Conservation (phyloP, 495 filamentous ascomycete species). For the Trichoderma virens region DNA sequence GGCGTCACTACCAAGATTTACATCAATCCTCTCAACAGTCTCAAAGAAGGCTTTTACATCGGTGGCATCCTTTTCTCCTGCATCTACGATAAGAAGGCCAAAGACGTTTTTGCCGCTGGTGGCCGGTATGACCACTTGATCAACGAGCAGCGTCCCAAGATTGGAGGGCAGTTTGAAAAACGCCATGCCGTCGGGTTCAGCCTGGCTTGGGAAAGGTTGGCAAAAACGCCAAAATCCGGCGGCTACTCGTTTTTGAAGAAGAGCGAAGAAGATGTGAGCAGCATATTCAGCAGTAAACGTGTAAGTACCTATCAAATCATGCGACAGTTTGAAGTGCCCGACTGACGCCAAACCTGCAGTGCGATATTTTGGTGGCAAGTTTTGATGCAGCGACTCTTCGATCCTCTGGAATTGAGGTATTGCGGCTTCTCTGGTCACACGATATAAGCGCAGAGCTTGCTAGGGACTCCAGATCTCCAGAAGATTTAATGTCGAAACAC, state of each 20-base stretch:
- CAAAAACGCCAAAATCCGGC: conserved; percentile 54
- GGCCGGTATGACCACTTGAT: conserved; percentile 90
- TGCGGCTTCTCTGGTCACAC: conserved; percentile 73
- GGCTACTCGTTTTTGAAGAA: conserved; percentile 63
- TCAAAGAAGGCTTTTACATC: conserved; percentile 88
- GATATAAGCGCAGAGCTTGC: conserved; percentile 89
- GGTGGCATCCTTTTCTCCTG: conserved; percentile 88
- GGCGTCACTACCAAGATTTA: conserved; percentile 72
- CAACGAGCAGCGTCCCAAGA: conserved; percentile 55
- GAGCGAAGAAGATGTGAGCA: conserved; percentile 43
- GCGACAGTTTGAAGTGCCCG: conserved; percentile 11
- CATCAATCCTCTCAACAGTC: conserved; percentile 74
- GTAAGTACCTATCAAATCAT: conserved; percentile 33
- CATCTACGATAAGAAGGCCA: conserved; percentile 72
- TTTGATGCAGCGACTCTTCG: conserved; percentile 73
- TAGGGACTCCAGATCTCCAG: conserved; percentile 60
- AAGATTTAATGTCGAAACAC: conserved; percentile 68
- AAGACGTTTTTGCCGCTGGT: conserved; percentile 86
- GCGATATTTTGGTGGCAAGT: conserved; percentile 82
- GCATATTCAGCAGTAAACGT: conserved; percentile 55
- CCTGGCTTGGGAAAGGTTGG: conserved; percentile 76
- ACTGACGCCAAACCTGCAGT: conserved; percentile 33
- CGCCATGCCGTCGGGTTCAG: conserved; percentile 87
- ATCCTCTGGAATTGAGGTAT: conserved; percentile 64
- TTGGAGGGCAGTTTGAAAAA: conserved; percentile 40